phyloP scores from a whole-genome alignment of 1,139 yeast species.

The Kodamaea derodonti region DNA sequence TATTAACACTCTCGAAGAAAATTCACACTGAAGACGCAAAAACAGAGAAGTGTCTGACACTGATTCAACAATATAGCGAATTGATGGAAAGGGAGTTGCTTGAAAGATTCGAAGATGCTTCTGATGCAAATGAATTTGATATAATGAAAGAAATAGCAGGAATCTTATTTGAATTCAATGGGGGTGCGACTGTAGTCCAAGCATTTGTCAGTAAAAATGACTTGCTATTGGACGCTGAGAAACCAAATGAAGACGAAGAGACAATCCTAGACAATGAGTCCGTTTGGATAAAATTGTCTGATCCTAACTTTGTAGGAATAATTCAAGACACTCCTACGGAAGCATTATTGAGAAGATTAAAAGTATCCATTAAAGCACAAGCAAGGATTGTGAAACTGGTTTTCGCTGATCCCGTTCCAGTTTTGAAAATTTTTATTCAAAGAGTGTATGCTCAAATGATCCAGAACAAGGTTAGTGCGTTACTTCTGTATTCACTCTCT shows the following conservation, averaged over 20 bases:
- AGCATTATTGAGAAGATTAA: constrained; percentile 30
- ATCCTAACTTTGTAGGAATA: constrained; percentile 31
- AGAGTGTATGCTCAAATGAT: constrained; percentile 76
- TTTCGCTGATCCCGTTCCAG: constrained; percentile 63
- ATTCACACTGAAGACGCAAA: constrained; percentile 49
- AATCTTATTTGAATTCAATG: constrained; percentile 77
- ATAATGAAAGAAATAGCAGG: constrained; percentile 77
- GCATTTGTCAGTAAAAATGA: constrained; percentile 81
- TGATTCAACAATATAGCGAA: constrained; percentile 72
- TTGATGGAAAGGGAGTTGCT: constrained; percentile 65
- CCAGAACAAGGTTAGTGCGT: constrained; percentile 60
- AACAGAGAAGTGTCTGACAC: constrained; percentile 47
- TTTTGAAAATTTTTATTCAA: constrained; percentile 66
- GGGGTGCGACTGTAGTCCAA: constrained; percentile 79
- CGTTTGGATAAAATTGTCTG: constrained; percentile 33
- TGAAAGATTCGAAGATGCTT: constrained; percentile 55
- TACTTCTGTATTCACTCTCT: constrained; percentile 62
- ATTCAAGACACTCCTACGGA: constrained; percentile 34
- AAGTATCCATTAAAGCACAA: constrained; percentile 57
- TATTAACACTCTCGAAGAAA: constrained; percentile 62
- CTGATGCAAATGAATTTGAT: constrained; percentile 55
- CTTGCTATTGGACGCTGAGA: constrained; percentile 49
- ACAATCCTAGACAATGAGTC: constrained; percentile 37
- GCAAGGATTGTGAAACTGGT: constrained; percentile 71
- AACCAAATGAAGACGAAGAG: constrained; percentile 26